Conservation (phyloP, 257 asterid genomes). For the Henckelia pumila region DNA sequence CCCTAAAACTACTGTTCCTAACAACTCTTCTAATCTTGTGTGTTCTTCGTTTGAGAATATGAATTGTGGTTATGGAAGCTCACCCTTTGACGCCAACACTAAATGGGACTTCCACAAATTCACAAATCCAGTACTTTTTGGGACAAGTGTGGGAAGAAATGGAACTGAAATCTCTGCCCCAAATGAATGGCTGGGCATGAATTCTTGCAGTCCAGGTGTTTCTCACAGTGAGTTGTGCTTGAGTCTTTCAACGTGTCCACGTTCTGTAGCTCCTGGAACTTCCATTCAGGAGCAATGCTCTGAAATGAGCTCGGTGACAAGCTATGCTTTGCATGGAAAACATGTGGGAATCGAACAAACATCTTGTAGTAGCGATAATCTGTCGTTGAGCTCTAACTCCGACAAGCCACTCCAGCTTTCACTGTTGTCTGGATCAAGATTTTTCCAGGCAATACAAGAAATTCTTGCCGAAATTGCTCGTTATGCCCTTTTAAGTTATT, state of each 20-base stretch:
- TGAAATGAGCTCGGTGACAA: constrained; percentile 39
- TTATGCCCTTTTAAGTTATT: constrained; percentile 39
- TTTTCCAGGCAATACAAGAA: constrained; percentile 64
- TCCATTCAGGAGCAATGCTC: constrained; percentile 47
- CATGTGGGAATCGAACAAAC: not conserved
- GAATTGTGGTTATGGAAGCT: constrained; percentile 20
- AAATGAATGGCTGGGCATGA: constrained; percentile 38
- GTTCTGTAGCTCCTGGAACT: constrained; percentile 27
- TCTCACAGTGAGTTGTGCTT: constrained; percentile 58
- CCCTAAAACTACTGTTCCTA: not conserved
- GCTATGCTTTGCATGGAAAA: too few relatives aligned
- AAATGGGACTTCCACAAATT: constrained; percentile 38
- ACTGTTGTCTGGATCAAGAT: constrained; percentile 44
- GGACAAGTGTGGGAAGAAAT: constrained; percentile 24
- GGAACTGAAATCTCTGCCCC: constrained; percentile 25
- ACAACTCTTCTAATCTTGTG: constrained; percentile 22
- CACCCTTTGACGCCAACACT: constrained; percentile 28
- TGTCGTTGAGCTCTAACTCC: constrained; percentile 41
- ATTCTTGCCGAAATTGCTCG: constrained; percentile 66
- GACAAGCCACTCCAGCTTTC: constrained; percentile 43
- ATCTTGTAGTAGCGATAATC: constrained; percentile 28
- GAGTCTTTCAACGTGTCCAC: constrained; percentile 58
- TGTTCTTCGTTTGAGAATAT: constrained; percentile 31
- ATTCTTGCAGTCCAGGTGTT: constrained; percentile 30
- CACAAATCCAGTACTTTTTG: constrained; percentile 25